Percentiles rank a stretch among this genome's conserved stretches.
Conservation (phyloP, 2,329 filamentous ascomycete genomes). For the Cercospora canescens region DNA sequence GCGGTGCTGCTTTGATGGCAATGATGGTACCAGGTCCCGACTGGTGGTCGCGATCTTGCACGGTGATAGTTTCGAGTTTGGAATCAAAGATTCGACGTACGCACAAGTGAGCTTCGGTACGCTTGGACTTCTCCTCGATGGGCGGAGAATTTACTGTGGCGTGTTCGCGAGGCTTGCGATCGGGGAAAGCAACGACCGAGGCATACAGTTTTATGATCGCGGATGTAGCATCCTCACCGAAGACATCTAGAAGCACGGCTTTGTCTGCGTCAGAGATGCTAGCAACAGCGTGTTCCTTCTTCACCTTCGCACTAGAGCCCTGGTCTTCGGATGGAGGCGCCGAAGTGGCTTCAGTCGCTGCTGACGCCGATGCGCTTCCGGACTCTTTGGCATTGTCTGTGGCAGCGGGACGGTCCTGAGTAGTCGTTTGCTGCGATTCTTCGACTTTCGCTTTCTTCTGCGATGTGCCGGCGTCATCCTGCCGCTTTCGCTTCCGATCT, state of each 20-base stretch:
- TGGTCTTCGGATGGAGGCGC: conserved; percentile 1
- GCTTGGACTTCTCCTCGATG: conserved; percentile 61
- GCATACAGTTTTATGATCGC: conserved; percentile 58
- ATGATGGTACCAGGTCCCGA: conserved; percentile 60
- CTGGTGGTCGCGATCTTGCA: conserved; percentile 58
- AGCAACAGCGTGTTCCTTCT: conserved; percentile 21
- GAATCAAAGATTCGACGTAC: conserved; percentile 79
- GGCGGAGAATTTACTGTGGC: conserved; percentile 53
- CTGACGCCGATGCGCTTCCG: neutral
- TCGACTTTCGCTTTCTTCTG: conserved; percentile 20
- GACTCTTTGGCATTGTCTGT: neutral
- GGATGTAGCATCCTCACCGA: conserved; percentile 52
- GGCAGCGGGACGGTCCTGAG: conserved; percentile 6
- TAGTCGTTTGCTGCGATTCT: conserved; percentile 5
- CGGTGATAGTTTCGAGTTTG: conserved; percentile 74
- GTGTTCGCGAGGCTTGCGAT: conserved; percentile 58
- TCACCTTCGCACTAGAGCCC: conserved; percentile 1
- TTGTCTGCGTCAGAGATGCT: conserved; percentile 41
- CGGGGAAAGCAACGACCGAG: conserved; percentile 54
- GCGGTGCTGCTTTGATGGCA: conserved; percentile 52
- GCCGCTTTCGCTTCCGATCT: conserved; percentile 28
- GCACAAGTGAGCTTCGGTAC: conserved; percentile 63
- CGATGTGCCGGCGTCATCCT: conserved; percentile 15
- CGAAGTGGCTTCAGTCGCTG: neutral
- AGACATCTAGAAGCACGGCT: conserved; percentile 44